Percentiles rank a stretch among this genome's conserved stretches.
phyloP scores from a whole-genome alignment of 768 basidiomycete species.

The Porphyrellus cyaneotinctus region DNA sequence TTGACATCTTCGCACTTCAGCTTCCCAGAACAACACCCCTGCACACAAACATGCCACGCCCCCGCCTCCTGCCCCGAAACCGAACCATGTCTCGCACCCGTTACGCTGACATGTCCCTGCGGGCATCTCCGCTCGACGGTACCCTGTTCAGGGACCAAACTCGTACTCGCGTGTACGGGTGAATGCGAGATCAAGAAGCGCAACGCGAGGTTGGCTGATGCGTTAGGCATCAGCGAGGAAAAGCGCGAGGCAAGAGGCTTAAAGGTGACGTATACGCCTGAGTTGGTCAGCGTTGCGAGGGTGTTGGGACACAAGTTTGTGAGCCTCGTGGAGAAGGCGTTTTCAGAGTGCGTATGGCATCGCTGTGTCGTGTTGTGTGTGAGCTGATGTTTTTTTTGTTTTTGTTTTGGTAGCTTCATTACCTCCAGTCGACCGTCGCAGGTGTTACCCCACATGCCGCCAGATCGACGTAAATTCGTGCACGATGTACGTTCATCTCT shows the following conservation, averaged over 20 bases:
- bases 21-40: conserved; percentile 69
- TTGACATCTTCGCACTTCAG: conserved; percentile 30
- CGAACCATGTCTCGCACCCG: conserved; percentile 65
- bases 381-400: not conserved
- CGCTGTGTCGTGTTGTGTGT: no score
- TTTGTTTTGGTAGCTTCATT: conserved; percentile 50
- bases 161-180: conserved; percentile 67
- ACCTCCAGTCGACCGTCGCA: conserved; percentile 61
- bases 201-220: conserved; percentile 85
- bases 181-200: conserved; percentile 85
- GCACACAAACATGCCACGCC: conserved; percentile 78
- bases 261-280: conserved; percentile 54
- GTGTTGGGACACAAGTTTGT: conserved; percentile 56
- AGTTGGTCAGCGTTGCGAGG: conserved; percentile 57
- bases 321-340: conserved; percentile 69
- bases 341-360: conserved; percentile 61
- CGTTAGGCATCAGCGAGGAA: conserved; percentile 75
- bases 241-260: conserved; percentile 32
- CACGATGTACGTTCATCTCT: conserved; percentile 49
- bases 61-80: conserved; percentile 81
- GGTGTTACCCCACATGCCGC: conserved; percentile 78
- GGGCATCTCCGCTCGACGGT: conserved; percentile 73
- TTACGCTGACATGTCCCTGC: conserved; percentile 76
- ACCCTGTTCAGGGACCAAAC: conserved; percentile 53
- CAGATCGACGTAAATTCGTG: conserved; percentile 78